Base-by-base conservation (phyloP, 305 asterid genomes). In the Withania somnifera region DNA sequence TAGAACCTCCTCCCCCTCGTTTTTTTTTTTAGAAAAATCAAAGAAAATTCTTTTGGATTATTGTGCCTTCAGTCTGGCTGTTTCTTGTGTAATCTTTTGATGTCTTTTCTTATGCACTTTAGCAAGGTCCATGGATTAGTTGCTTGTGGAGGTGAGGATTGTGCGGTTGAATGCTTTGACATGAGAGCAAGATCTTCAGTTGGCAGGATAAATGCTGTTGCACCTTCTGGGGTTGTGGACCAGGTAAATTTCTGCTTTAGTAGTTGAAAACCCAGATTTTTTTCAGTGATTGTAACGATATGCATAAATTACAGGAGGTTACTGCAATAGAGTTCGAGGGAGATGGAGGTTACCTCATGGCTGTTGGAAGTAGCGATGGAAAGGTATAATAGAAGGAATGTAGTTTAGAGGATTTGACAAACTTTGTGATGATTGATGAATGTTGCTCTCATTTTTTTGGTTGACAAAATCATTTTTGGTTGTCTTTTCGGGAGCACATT, bases 91-190 rank as follows among this genome's bases (percentile, higher is more conserved):
- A 30, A 64, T 47, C 60, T 58, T 80, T 80, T 45, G 26, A 30
- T 26, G 40, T 53, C 58, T 42, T 30, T 79, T 38, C 24, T 47
- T 80, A 76, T 77, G 68, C 54, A 45, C 69, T 86, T 53, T 91
- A 94, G 99, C 88, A 87, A 92, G 86, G 86, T 91, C 77, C 99
- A 95, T 58, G 97, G 98, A 36, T 87, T 95, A 87, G 92, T 95
- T 56, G 96, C 97, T 85, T 88, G 89, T 87, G 99, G 99, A 80
- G 99, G 98, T 82, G 97, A 94, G 77, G 99, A 95, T 86, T 97
- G 99, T 81, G 96, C 94, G 58, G 90, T 94, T 17, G 97, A 95
- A 90, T 95, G 98, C 89, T 94, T 95, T 91, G 99, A 95, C 82
- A 86, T 81, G 88, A 89, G 99, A 89, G 87, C 92, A 28, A 95